Evolutionary conservation across 108 stramenopile genomes (phyloP), one percentile per base, ranked within the genome.

Genomic region (Cyclotella sp.): DNA sequence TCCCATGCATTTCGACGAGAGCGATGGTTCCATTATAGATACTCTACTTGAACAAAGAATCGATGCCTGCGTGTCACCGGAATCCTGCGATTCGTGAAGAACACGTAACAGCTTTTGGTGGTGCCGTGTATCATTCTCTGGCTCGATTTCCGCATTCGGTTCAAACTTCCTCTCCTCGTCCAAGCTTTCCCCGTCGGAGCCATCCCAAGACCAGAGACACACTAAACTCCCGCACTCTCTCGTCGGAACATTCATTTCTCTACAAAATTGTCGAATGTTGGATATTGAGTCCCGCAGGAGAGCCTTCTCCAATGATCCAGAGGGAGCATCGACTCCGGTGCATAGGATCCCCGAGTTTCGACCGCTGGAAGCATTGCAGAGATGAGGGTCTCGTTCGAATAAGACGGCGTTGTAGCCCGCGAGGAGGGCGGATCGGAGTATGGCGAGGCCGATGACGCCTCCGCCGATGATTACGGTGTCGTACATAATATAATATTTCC

Each of bases 391-490:
- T 19, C 67, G 53, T 75, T 95, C 94, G 28, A 95, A 67, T 39
- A 95, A 51, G 29, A 80, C 77, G 44, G 85, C 86, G 22, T 72
- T 76, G 73, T 76, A 86, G 12, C 91, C 91, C n/a, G 73, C 13
- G 14, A 90, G 79, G 40, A 90, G 86, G 9, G 87, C 86, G 4
- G 86, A 69, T 19, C 90, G 84, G 42, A 90, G 71, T 30, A 91
- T 78, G 0, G 92, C 78, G 19, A 88, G 67, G 19, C 94, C 94
- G 0, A 95, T 88, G 5, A 95, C 90, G 12, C 94, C 94, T 6
- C 94, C 94, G 7, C 94, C 94, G 22, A 95, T 79, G 14, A 95
- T 76, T 39, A 91, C 58, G 21, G 93, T 70, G 72, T 95, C 94
- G 55, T 86, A 86, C 13, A 70, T 62, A n/a, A n/a, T n/a, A n/a